Conservation (phyloP, 1,284 basidiomycete genomes). For the Leccinum subrobustum region DNA sequence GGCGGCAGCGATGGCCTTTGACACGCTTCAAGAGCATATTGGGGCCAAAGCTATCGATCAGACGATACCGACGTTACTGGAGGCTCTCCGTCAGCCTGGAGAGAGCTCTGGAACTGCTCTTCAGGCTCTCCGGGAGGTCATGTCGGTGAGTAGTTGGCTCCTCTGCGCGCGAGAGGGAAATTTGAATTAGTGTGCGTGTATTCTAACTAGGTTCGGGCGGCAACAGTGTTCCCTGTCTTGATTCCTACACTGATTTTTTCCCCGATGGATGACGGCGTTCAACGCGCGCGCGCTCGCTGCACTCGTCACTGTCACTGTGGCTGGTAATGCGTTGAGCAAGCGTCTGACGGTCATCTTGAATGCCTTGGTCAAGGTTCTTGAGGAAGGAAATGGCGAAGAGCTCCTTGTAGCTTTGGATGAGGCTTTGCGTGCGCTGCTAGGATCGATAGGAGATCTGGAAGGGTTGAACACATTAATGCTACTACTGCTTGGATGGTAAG, state of each 20-base stretch:
- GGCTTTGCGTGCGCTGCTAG: conserved; percentile 71
- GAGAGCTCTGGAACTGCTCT: conserved; percentile 94
- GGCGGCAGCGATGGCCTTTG: conserved; percentile 94
- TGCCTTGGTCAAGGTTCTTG: conserved; percentile 72
- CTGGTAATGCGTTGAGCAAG: conserved; percentile 86
- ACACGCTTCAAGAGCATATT: conserved; percentile 87
- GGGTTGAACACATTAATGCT: conserved; percentile 89
- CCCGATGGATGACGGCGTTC: conserved; percentile 94
- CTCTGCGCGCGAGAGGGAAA: background rate
- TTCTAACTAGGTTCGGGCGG: conserved; percentile 70
- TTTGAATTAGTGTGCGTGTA: background rate
- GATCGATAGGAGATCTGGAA: conserved; percentile 79
- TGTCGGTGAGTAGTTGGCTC: conserved; percentile 64
- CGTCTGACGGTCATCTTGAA: conserved; percentile 76
- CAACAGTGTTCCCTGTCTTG: conserved; percentile 96
- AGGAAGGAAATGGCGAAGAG: conserved; percentile 69
- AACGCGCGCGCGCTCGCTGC: conserved; percentile 92
- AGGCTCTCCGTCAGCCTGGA: conserved; percentile 89
- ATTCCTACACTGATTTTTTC: conserved; percentile 90
- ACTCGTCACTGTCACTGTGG: conserved; percentile 91
- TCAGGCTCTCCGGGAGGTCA: conserved; percentile 90
- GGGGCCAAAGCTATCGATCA: conserved; percentile 93
- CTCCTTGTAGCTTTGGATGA: conserved; percentile 72
- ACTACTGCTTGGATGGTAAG: conserved; percentile 83
- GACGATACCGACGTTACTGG: conserved; percentile 93